phyloP scores from a whole-genome alignment of 352 stramenopile species.

The Phytophthora pisi region DNA sequence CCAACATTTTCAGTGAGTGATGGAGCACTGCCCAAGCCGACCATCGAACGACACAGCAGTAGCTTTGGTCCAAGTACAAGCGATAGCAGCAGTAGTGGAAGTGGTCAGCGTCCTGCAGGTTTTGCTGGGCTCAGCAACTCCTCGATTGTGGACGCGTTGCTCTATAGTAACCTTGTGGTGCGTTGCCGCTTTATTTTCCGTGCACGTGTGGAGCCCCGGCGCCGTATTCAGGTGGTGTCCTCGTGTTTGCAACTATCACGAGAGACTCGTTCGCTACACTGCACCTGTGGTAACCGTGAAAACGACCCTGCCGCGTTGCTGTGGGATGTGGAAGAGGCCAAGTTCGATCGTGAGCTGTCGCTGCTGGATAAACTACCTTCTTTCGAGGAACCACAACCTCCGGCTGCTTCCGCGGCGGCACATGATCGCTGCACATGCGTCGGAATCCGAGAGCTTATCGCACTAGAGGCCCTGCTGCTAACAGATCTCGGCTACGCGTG shows the following conservation, averaged over 20 bases:
- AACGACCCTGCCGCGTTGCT: constrained; percentile 71
- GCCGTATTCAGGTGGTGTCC: constrained; percentile 71
- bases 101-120: constrained; percentile 12
- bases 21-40: constrained; percentile 17
- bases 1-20: constrained; percentile 22
- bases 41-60: constrained; percentile 31
- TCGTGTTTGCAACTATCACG: constrained; percentile 75
- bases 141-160: constrained; percentile 74
- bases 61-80: constrained; percentile 24
- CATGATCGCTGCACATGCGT: constrained; percentile 64
- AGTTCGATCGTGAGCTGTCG: constrained; percentile 69
- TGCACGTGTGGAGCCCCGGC: constrained; percentile 71
- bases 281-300: constrained; percentile 69
- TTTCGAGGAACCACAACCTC: constrained; percentile 57
- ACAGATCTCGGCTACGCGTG: constrained; percentile 80
- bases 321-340: constrained; percentile 81
- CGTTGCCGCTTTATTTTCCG: constrained; percentile 83
- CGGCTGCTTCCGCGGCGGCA: constrained; percentile 26
- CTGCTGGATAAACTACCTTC: constrained; percentile 65
- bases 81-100: constrained; percentile 15
- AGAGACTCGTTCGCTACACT: constrained; percentile 72
- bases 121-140: constrained; percentile 48
- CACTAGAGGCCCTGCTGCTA: constrained; percentile 73
- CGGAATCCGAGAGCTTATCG: constrained; percentile 76
- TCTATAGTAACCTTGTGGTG: constrained; percentile 84